Conservation (phyloP, 257 asterid genomes). For the Thymus mandschuricus region DNA sequence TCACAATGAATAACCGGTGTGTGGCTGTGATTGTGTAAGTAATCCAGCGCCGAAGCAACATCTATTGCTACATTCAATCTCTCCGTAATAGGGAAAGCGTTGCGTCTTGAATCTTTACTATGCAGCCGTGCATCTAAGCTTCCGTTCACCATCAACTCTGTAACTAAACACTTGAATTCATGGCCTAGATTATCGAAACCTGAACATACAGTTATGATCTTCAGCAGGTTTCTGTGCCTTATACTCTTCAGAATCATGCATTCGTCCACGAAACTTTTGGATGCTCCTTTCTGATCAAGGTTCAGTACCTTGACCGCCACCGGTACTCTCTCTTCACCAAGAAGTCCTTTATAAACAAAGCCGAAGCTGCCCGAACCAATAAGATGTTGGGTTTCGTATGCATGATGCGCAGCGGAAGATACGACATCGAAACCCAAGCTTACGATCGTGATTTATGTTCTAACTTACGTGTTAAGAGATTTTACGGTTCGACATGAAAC, state of each 20-base stretch:
- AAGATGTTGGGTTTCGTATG: too few species aligned
- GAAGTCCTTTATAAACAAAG: neutral
- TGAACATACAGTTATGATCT: slow-evolving; percentile 37
- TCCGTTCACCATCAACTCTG: slow-evolving; percentile 45
- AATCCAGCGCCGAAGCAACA: slow-evolving; percentile 48
- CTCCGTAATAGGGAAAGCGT: neutral
- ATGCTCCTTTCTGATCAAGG: slow-evolving; percentile 23
- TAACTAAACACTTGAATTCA: slow-evolving; percentile 38
- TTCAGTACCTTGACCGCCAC: slow-evolving; percentile 48
- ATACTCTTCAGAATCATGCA: neutral
- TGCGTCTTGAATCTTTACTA: neutral
- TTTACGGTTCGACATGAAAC: too few species aligned
- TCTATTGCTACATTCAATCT: slow-evolving; percentile 37
- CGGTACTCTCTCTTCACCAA: neutral
- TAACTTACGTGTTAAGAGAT: too few species aligned
- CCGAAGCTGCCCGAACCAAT: slow-evolving; percentile 51
- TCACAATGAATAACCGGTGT: slow-evolving; percentile 27
- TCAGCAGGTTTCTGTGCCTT: slow-evolving; percentile 28
- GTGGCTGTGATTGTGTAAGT: slow-evolving; percentile 37
- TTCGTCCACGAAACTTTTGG: slow-evolving; percentile 26
- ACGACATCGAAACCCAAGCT: too few species aligned
- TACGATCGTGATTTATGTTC: too few species aligned
- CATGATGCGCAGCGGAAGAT: too few species aligned
- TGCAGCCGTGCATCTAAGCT: slow-evolving; percentile 23
- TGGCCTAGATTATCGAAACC: slow-evolving; percentile 41